These are phyloP conservation scores for Leccinum angustisporum DNA, from an alignment of 1,284 basidiomycete genomes.

Conservation along the genomic window DNA sequence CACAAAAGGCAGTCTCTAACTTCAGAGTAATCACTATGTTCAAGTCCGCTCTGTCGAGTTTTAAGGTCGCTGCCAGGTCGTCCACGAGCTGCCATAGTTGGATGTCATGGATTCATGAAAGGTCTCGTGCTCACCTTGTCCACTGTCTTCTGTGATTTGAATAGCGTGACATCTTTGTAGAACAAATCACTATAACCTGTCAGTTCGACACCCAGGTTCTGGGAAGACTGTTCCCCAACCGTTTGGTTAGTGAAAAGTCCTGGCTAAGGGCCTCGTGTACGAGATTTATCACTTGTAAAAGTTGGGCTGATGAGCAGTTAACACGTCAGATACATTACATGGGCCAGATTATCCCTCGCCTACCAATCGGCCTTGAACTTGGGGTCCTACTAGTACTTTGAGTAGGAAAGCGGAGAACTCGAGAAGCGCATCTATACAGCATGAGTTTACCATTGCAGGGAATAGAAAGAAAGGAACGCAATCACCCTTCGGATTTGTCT, in stretches of 20 bases:
- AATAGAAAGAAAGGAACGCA: background rate
- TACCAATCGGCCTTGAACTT: conserved; percentile 57
- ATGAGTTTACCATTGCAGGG: conserved; percentile 11
- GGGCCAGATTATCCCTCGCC: conserved; percentile 10
- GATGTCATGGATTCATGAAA: background rate
- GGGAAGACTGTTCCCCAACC: conserved; percentile 42
- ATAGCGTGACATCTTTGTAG: conserved; percentile 80
- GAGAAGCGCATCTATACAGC: conserved; percentile 16
- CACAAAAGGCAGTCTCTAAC: background rate
- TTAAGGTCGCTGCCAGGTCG: conserved; percentile 81
- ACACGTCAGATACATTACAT: background rate
- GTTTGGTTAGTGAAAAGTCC: conserved; percentile 62
- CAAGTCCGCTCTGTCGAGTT: conserved; percentile 70
- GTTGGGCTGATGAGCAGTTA: conserved; percentile 50
- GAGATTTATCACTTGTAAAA: conserved; percentile 60
- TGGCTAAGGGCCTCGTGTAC: conserved; percentile 63
- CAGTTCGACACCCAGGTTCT: conserved; percentile 1
- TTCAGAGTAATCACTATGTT: conserved; percentile 60
- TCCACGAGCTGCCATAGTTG: conserved; percentile 71
- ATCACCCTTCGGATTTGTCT: conserved; percentile 19
- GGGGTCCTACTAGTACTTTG: conserved; percentile 38
- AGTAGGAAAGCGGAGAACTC: conserved; percentile 26
- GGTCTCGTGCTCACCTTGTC: conserved; percentile 55
- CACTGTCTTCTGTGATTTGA: conserved; percentile 71
- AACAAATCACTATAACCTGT: conserved; percentile 69